These are phyloP conservation scores for Saccharomyces hybrid DNA, from an alignment of 1,139 yeast species.

Conservation along the genomic window DNA sequence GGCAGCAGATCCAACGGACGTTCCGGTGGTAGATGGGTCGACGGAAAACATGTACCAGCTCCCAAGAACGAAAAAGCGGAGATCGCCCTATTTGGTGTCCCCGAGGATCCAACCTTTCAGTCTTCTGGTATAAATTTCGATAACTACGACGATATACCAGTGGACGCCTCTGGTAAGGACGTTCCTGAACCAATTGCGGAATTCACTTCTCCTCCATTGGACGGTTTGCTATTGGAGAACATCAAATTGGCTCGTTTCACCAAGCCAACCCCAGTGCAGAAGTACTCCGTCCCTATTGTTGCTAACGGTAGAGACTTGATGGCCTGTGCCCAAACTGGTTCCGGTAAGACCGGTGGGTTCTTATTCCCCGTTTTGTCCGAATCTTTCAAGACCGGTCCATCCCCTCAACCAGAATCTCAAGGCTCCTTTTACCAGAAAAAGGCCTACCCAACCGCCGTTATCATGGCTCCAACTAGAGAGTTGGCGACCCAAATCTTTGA, in stretches of 20 bases:
- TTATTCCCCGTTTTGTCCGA: conserved; percentile 95
- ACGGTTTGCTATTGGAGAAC: conserved; percentile 77
- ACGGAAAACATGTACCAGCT: conserved; percentile 87
- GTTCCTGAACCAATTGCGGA: conserved; percentile 90
- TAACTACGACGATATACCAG: conserved; percentile 96
- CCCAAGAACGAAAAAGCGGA: conserved; percentile 64
- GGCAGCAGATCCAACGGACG: conserved; percentile 27
- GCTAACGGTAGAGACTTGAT: conserved; percentile 93
- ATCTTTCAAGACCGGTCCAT: conserved; percentile 85
- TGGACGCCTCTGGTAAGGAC: conserved; percentile 91
- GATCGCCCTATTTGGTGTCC: conserved; percentile 76
- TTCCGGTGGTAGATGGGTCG: conserved; percentile 53
- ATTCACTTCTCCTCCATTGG: conserved; percentile 91
- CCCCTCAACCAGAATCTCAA: conserved; percentile 43
- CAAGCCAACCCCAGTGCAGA: conserved; percentile 97
- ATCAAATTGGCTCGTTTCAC: conserved; percentile 82
- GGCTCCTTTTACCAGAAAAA: conserved; percentile 55
- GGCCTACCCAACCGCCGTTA: conserved; percentile 90
- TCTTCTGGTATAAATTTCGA: conserved; percentile 97
- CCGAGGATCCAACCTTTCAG: conserved; percentile 76
- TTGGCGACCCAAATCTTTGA: conserved; percentile 93
- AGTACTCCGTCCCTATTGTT: conserved; percentile 95
- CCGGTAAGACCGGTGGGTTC: conserved; percentile 99
- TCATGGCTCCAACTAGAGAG: conserved; percentile 98
- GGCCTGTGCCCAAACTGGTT: conserved; percentile 99